Base-by-base conservation (phyloP, 2,329 filamentous ascomycete genomes). In the Karstenula rhodostoma region DNA sequence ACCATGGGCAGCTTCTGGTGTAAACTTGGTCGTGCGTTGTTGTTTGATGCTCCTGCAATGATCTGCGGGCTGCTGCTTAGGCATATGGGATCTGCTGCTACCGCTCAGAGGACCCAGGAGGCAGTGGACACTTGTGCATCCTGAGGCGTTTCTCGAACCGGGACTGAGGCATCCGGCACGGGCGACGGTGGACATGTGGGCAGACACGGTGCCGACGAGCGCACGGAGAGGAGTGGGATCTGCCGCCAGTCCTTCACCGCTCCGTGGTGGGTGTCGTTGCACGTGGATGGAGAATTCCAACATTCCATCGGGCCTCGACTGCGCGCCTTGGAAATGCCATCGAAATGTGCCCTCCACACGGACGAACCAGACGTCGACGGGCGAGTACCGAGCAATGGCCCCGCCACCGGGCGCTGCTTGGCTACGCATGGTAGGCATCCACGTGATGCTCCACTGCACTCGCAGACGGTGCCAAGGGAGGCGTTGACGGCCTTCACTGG, bases 11-110 rank as follows among this genome's bases (percentile, higher is more conserved):
- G 56, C 43, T 57, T 61, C 69, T 72, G 72, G 66, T 53, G 73
- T 66, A 76, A 77, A 76, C 73, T 70, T 70, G 65, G 73, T 75
- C 71, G 73, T 76, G 75, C 67, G 71, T 76, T 68, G 63, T 65
- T 71, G 73, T 75, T 75, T 75, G 71, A 73, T 68, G 62, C 56
- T 46, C 61, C 57, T 62, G 61, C 25, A 51, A 63, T 52, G 58
- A 62, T 54, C 59, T 59, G 61, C 59, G 19, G 22, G 35, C 19
- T 22, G 50, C 10, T 27, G 50, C 50, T 19, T 27, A 43, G 35
- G 47, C 51, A 50, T 29, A 58, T 27, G 22, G 58, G 55, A 44
- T 23, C 27, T 22, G 8, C 32, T 17, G 42, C 32, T 49, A 3
- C 53, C 47, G 47, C 58, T 33, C 19, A 37, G 33, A 33, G 32